A percentile compares a stretch with the other conserved stretches of the same genome.
phyloP scores from a whole-genome alignment of 2,329 filamentous ascomycete genomes.

The Uncinocarpus reesii region DNA sequence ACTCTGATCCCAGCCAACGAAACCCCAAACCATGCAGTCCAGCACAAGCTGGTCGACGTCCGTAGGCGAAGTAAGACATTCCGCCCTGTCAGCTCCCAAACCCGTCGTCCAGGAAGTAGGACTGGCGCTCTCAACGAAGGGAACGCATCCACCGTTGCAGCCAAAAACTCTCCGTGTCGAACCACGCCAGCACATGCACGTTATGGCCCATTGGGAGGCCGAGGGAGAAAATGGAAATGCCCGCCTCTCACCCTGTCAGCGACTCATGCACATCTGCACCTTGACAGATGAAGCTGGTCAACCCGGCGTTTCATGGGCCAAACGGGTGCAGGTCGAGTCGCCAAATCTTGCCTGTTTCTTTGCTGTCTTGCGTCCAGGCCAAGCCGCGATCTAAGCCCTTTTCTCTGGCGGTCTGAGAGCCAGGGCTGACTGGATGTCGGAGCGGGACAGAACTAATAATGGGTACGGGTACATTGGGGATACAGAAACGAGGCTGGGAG shows the following conservation, averaged over 20 bases:
- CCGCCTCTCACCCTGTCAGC: background rate
- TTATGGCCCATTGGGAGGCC: too few species aligned
- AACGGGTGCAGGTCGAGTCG: background rate
- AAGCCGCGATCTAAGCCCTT: background rate
- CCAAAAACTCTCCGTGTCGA: background rate
- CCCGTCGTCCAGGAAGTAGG: background rate
- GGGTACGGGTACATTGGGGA: slow-evolving; percentile 1
- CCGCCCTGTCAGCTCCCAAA: too few species aligned
- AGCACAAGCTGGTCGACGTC: background rate
- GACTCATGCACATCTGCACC: background rate
- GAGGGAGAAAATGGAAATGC: too few species aligned
- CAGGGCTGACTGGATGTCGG: background rate
- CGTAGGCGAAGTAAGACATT: too few species aligned
- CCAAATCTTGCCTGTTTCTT: slow-evolving; percentile 9
- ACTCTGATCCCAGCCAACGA: background rate
- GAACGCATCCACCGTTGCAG: background rate
- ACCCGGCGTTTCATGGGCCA: background rate
- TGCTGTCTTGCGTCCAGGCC: background rate
- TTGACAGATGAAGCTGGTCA: background rate
- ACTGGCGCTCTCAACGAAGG: background rate
- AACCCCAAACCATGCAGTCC: background rate
- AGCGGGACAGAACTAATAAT: background rate
- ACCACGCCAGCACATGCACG: background rate
- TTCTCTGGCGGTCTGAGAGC: background rate
- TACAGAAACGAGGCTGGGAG: slow-evolving; percentile 8